Evolutionary conservation across 2,329 filamentous ascomycete genomes (phyloP).

Genomic region (Rosellinia necatrix): DNA sequence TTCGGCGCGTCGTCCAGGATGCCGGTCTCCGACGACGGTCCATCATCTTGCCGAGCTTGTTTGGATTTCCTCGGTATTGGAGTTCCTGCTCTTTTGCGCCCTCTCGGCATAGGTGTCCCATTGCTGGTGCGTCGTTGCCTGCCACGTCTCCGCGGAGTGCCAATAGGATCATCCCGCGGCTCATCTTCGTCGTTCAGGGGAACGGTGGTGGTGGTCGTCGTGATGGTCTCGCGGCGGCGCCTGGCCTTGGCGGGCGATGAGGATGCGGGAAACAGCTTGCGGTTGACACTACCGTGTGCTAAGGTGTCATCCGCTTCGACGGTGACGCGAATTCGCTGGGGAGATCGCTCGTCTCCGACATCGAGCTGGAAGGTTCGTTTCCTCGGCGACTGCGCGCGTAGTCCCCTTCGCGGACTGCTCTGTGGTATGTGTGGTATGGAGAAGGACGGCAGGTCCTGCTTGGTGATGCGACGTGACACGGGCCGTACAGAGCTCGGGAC

Average conservation of each 20-base stretch:
- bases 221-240: constrained; percentile 46
- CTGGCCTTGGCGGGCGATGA: constrained; percentile 47
- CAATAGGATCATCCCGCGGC: constrained; percentile 28
- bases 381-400: constrained; percentile 51
- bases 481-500: constrained; percentile 35
- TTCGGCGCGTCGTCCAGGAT: constrained; percentile 32
- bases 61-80: constrained; percentile 46
- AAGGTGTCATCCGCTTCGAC: constrained; percentile 52
- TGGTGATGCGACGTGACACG: constrained; percentile 33
- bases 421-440: constrained; percentile 53
- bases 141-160: constrained; percentile 50
- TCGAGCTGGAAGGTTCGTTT: constrained; percentile 63
- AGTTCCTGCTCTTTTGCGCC: constrained; percentile 53
- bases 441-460: constrained; percentile 43
- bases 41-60: constrained; percentile 41
- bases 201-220: constrained; percentile 55
- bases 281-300: constrained; percentile 40
- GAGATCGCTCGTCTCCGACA: constrained; percentile 54
- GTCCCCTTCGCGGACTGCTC: constrained; percentile 47
- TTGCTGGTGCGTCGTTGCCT: constrained; percentile 54
- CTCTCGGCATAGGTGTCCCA: constrained; percentile 55
- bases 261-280: constrained; percentile 40
- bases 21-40: constrained; percentile 36
- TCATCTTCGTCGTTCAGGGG: constrained; percentile 48
- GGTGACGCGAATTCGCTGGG: constrained; percentile 59